These are phyloP conservation scores for Hibiscus mutabilis DNA, from an alignment of 345 rosid species.

Conservation along the genomic window DNA sequence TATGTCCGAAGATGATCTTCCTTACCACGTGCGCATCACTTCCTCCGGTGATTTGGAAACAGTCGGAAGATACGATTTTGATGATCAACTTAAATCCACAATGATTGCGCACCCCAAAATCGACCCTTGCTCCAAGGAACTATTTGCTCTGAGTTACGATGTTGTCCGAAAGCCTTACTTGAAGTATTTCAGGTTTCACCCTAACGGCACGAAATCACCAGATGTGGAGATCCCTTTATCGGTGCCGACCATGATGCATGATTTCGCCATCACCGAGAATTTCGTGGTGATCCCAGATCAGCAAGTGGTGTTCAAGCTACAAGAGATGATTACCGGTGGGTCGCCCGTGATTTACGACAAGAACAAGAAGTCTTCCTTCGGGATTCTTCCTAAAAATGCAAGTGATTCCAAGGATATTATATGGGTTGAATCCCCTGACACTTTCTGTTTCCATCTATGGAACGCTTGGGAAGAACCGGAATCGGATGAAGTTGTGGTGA, in stretches of 20 bases:
- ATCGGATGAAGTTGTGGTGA: constrained; percentile 75
- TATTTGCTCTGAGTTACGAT: constrained; percentile 80
- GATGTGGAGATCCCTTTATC: constrained; percentile 70
- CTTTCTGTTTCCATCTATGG: constrained; percentile 93
- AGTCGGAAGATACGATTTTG: constrained; percentile 59
- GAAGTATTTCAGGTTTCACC: constrained; percentile 60
- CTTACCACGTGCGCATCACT: constrained; percentile 69
- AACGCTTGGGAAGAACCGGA: constrained; percentile 95
- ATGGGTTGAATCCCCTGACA: constrained; percentile 79
- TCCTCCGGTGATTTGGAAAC: constrained; percentile 71
- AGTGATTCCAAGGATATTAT: constrained; percentile 43
- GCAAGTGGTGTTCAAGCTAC: constrained; percentile 81
- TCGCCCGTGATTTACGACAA: constrained; percentile 88
- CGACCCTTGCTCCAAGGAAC: constrained; percentile 66
- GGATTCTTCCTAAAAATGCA: constrained; percentile 58
- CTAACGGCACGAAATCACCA: constrained; percentile 59
- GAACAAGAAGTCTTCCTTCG: constrained; percentile 66
- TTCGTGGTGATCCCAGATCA: constrained; percentile 87
- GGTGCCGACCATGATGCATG: constrained; percentile 91
- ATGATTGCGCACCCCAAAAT: constrained; percentile 97
- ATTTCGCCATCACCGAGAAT: constrained; percentile 81
- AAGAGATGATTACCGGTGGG: constrained; percentile 79
- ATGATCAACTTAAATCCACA: constrained; percentile 50
- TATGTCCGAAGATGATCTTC: constrained; percentile 92
- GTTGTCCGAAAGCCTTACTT: constrained; percentile 73